A percentile compares a stretch with the other conserved stretches of the same genome.
Conservation (phyloP, 2,329 filamentous ascomycete species). For the Aureobasidium sp. region DNA sequence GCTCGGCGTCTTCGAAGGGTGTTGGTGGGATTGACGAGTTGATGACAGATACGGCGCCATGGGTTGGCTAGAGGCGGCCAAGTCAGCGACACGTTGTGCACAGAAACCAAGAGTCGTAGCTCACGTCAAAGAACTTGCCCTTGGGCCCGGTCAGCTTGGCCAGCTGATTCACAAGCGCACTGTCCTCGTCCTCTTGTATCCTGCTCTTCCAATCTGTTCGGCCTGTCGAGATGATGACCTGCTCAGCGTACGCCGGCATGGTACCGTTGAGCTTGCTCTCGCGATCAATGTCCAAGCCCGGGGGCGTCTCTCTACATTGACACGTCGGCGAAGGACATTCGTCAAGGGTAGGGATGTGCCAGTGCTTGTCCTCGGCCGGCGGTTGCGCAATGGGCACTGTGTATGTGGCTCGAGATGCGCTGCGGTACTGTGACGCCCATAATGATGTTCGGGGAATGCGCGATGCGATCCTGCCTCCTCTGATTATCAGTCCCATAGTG, state of each 20-base stretch:
- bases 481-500: neutral
- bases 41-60: constrained; percentile 64
- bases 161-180: constrained; percentile 59
- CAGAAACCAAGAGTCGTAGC: constrained; percentile 20
- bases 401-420: constrained; percentile 1
- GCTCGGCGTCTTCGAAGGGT: constrained; percentile 22
- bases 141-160: constrained; percentile 47
- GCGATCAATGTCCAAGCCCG: constrained; percentile 66
- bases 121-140: constrained; percentile 40
- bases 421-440: constrained; percentile 5
- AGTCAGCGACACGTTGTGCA: constrained; percentile 18
- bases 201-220: constrained; percentile 71
- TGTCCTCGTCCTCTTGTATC: constrained; percentile 70
- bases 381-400: constrained; percentile 27
- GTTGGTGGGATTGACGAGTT: constrained; percentile 66
- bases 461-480: neutral
- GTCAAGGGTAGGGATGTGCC: constrained; percentile 41
- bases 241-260: constrained; percentile 71
- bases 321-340: constrained; percentile 72
- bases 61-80: constrained; percentile 58
- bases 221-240: constrained; percentile 78
- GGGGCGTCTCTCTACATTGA: constrained; percentile 60
- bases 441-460: neutral
- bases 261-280: constrained; percentile 64
- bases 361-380: constrained; percentile 8